Percentiles rank a stretch among this genome's conserved stretches.
Evolutionary conservation across 768 basidiomycete species (phyloP).

Genomic region (Agrocybe chaxingu): DNA sequence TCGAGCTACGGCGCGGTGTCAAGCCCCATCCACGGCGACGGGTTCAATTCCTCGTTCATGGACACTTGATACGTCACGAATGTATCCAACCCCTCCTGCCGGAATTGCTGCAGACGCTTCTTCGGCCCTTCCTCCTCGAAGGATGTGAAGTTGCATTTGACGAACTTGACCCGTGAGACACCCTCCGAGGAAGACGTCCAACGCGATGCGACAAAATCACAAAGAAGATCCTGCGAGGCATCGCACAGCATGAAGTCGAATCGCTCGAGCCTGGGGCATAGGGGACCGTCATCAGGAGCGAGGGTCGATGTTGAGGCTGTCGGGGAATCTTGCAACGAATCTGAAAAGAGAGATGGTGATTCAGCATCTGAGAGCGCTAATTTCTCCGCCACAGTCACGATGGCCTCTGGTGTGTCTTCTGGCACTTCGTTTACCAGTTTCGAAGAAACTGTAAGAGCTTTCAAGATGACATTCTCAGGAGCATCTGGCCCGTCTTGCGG

Average conservation of each 20-base stretch:
- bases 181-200: conserved; percentile 14
- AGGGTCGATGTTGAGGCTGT: not conserved
- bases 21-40: conserved; percentile 27
- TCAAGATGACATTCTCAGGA: conserved; percentile 20
- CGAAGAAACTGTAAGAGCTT: conserved; percentile 17
- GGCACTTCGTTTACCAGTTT: not conserved
- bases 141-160: conserved; percentile 23
- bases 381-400: not conserved
- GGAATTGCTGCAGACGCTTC: conserved; percentile 14
- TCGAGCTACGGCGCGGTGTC: conserved; percentile 5
- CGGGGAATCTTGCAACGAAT: not conserved
- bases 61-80: conserved; percentile 20
- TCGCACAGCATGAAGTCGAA: conserved; percentile 24
- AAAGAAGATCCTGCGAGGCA: conserved; percentile 22
- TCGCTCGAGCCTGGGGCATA: conserved; percentile 21
- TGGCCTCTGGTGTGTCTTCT: not conserved
- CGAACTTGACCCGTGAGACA: conserved; percentile 14
- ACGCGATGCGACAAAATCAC: conserved; percentile 22
- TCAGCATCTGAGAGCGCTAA: not conserved
- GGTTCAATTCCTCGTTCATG: conserved; percentile 21
- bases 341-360: not conserved
- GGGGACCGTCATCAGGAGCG: not conserved
- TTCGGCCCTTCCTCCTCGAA: conserved; percentile 18
- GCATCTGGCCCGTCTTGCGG: conserved; percentile 6
- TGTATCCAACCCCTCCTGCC: conserved; percentile 19